Base-by-base conservation (phyloP, 441 rosid genomes). In the Erysimum cheiri region DNA sequence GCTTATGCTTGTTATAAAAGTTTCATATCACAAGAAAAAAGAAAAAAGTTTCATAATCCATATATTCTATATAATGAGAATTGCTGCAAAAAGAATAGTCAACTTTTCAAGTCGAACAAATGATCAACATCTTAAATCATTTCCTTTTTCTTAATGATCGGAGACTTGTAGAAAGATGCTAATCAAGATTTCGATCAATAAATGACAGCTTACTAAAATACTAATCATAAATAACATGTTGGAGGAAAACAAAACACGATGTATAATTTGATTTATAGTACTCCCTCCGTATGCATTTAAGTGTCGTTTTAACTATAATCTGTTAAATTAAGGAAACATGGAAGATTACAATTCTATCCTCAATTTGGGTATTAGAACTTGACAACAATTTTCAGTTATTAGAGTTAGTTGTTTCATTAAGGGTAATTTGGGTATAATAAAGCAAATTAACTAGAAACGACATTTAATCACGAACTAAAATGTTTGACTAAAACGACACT, bases 161-260 rank as follows among this genome's bases (percentile, higher is more conserved):
- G n/a, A 28, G 58, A 39, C 47, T 60, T 70, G 0, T 35, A 39
- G 10, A 54, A 64, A 55, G 32, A 53, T 56, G 43, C 17, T 57
- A 36, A 64, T 55, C 52, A 64, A 72, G 71, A 65, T 40, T 10
- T 11, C 5, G 6, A 56, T 55, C 59, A 46, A 64, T 59, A 64
- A 56, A 72, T 5, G 58, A 65, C 71, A 72, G 37, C 2, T 57
- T 48, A 24, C 22, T 19, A 19, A 19, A 19, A 19, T 19, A 19
- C 22, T 26, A 49, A 58, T 49, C 66, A 48, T 47, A 57, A 8
- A 31, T 47, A 65, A 56, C 60, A 72, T 65, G 66, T 57, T 64
- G 76, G 76, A 40, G 60, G 22, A 29, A 13, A 65, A 48, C 46
- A 48, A 58, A 58, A 49, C 71, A 37, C 0, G 37, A 36, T 17